Conservation (phyloP, 2,329 filamentous ascomycete genomes). For the Xylariaceae sp. region DNA sequence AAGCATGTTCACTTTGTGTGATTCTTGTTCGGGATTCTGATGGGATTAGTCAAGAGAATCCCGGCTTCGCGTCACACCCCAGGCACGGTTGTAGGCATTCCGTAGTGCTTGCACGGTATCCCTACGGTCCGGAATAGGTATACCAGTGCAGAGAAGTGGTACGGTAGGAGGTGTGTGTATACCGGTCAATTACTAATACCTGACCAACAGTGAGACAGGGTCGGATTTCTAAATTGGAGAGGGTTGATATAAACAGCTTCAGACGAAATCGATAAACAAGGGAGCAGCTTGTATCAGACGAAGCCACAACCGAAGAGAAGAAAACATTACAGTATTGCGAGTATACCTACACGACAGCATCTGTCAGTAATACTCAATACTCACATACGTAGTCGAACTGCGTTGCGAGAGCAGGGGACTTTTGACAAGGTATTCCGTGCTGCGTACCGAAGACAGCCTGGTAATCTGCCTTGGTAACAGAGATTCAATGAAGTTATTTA, state of each 20-base stretch:
- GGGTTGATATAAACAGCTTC: background rate
- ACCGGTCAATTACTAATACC: constrained; percentile 13
- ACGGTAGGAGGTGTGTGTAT: no score
- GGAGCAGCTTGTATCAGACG: constrained; percentile 7
- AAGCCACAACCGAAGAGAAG: constrained; percentile 10
- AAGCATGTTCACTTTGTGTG: no score
- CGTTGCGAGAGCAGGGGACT: constrained; percentile 11
- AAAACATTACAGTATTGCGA: background rate
- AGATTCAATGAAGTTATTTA: constrained; percentile 2
- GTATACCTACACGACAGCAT: background rate
- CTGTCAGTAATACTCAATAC: background rate
- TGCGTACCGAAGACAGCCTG: background rate
- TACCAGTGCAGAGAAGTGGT: no score
- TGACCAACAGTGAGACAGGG: background rate
- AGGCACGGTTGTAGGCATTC: no score
- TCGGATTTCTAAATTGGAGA: background rate
- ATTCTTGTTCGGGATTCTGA: no score
- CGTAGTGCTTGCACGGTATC: no score
- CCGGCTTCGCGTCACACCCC: no score
- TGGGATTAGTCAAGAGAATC: no score
- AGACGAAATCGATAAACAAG: background rate
- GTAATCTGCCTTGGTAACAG: background rate
- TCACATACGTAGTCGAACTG: background rate
- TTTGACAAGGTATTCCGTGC: constrained; percentile 10
- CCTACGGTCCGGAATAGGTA: no score